These are phyloP conservation scores for Musa troglodytarum DNA, from an alignment of 176 grass and related monocot species.

Conservation along the genomic window DNA sequence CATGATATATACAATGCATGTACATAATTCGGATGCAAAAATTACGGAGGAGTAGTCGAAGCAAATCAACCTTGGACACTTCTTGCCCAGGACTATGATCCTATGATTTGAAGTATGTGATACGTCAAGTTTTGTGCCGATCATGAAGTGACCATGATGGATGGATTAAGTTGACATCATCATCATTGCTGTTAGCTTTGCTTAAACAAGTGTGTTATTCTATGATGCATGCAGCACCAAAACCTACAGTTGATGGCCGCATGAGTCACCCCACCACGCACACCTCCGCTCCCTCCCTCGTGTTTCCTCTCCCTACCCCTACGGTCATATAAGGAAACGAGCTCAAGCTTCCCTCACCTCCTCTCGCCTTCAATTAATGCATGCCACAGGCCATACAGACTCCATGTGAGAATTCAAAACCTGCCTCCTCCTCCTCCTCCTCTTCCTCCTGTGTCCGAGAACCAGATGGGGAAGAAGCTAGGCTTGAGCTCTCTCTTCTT, in stretches of 20 bases:
- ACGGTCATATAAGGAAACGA: not conserved
- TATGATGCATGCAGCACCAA: not conserved
- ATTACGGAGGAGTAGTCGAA: no score
- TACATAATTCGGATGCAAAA: no score
- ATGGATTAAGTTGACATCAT: no score
- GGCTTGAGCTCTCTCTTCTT: slow-evolving; percentile 6
- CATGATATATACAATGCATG: no score
- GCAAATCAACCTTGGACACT: no score
- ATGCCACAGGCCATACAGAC: no score
- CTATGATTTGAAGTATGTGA: no score
- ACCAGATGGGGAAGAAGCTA: slow-evolving; percentile 10
- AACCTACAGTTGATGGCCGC: not conserved
- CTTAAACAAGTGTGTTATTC: no score
- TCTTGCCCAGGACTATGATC: no score
- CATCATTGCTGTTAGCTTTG: no score
- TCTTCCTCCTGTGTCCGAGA: not conserved
- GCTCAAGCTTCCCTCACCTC: not conserved
- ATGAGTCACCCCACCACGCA: not conserved
- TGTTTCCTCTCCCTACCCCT: not conserved
- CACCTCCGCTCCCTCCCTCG: not conserved
- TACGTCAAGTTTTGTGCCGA: no score
- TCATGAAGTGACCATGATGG: no score
- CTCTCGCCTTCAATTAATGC: not conserved
- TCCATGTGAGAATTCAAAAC: not conserved
- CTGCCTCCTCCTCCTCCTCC: not conserved